Percentiles rank a stretch among this genome's conserved stretches.
phyloP scores from a whole-genome alignment of 1,139 yeast species.

The Taphrina sp. region DNA sequence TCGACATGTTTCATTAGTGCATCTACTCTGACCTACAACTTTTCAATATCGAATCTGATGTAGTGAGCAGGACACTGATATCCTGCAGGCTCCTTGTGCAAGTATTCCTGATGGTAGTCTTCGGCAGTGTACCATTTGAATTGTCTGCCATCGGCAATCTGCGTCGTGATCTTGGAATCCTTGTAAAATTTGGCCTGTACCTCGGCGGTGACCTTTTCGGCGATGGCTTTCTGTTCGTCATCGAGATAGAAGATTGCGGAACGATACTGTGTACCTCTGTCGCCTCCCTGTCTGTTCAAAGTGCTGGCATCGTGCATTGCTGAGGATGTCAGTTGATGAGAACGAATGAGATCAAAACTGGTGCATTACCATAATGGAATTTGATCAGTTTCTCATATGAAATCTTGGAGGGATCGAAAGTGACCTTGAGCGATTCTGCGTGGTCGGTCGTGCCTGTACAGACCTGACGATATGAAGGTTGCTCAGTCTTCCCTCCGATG shows the following conservation, averaged over 20 bases:
- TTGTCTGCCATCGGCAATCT: conserved; percentile 61
- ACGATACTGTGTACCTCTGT: conserved; percentile 78
- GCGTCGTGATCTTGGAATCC: conserved; percentile 58
- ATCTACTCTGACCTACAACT: no score
- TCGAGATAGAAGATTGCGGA: conserved; percentile 67
- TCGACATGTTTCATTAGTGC: no score
- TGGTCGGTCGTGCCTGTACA: conserved; percentile 66
- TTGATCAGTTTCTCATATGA: conserved; percentile 64
- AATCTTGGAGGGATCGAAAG: conserved; percentile 69
- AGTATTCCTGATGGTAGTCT: conserved; percentile 82
- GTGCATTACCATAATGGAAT: conserved; percentile 76
- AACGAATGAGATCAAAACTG: no score
- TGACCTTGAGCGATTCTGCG: conserved; percentile 73
- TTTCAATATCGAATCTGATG: no score
- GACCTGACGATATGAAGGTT: conserved; percentile 72
- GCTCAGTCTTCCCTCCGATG: conserved; percentile 63
- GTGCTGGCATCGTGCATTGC: conserved; percentile 80
- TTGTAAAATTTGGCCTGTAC: conserved; percentile 62
- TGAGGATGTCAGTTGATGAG: no score
- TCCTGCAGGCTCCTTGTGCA: conserved; percentile 75
- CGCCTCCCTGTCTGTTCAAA: conserved; percentile 71
- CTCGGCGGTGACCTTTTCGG: conserved; percentile 46
- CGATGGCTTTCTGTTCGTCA: conserved; percentile 51
- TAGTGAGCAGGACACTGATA: conserved; percentile 34
- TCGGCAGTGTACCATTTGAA: conserved; percentile 80